Conservation (phyloP, 179 eudicot species). For the Beta lomatogona region DNA sequence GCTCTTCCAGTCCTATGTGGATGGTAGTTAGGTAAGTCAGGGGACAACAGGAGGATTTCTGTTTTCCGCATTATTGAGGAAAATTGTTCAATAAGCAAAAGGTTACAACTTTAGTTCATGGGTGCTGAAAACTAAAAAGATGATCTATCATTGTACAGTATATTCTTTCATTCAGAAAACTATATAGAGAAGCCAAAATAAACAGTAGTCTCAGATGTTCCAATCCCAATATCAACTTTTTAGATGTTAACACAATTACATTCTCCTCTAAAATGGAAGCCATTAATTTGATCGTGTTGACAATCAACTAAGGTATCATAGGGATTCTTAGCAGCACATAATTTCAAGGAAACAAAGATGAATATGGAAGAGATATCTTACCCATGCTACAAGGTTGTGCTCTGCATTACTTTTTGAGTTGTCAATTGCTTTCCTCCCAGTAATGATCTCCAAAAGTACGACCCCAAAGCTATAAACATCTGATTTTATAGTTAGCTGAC, state of each 20-base stretch:
- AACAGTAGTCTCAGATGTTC: background rate
- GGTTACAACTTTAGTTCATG: background rate
- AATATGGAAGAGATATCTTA: background rate
- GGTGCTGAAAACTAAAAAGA: background rate
- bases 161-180: background rate
- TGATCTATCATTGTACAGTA: background rate
- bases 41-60: no score
- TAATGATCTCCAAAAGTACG: slow-evolving; percentile 17
- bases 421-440: slow-evolving; percentile 20
- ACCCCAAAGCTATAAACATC: slow-evolving; percentile 23
- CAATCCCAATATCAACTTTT: background rate
- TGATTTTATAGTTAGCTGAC: slow-evolving; percentile 16
- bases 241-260: background rate
- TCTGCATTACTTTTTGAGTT: slow-evolving; percentile 11
- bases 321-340: background rate
- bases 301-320: background rate
- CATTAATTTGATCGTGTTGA: background rate
- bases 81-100: background rate
- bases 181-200: background rate
- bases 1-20: no score
- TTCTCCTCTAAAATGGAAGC: background rate
- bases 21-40: no score
- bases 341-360: background rate
- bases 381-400: slow-evolving; percentile 16
- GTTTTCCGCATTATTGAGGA: no score